These are phyloP conservation scores for Eleusine indica DNA, from an alignment of 176 grass and related monocot species.

Conservation along the genomic window DNA sequence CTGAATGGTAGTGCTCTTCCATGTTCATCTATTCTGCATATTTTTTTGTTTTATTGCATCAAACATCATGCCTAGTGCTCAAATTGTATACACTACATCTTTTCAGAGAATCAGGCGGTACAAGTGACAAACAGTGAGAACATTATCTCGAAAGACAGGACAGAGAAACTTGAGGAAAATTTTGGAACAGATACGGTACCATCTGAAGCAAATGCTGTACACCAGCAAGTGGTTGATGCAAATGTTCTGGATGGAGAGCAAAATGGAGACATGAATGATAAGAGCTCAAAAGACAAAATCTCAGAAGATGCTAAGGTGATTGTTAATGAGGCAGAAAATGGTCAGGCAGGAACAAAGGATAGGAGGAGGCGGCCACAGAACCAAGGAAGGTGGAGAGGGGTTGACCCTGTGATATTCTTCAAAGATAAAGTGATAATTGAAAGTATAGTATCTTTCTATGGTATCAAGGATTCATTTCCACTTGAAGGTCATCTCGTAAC, in stretches of 20 bases:
- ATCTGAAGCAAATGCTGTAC: conserved; percentile 48
- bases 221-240: conserved; percentile 30
- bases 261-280: conserved; percentile 37
- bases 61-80: conserved; percentile 6
- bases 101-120: conserved; percentile 56
- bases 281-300: conserved; percentile 38
- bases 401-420: conserved; percentile 97
- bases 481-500: conserved; percentile 80
- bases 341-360: conserved; percentile 48
- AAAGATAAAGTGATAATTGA: conserved; percentile 67
- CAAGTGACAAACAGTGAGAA: conserved; percentile 49
- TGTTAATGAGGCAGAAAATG: conserved; percentile 50
- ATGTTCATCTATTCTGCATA: conserved; percentile 16
- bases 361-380: conserved; percentile 48
- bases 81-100: not conserved
- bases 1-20: conserved; percentile 54
- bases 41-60: conserved; percentile 11
- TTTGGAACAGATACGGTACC: conserved; percentile 27
- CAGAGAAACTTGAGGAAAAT: conserved; percentile 39
- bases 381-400: conserved; percentile 84
- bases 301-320: conserved; percentile 43
- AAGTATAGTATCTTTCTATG: conserved; percentile 87
- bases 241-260: conserved; percentile 41
- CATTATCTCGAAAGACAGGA: conserved; percentile 15
- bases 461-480: conserved; percentile 75